Evolutionary conservation across 768 basidiomycete species (phyloP), one percentile per base, ranked within the genome.

Genomic region (Podaxis sp.): DNA sequence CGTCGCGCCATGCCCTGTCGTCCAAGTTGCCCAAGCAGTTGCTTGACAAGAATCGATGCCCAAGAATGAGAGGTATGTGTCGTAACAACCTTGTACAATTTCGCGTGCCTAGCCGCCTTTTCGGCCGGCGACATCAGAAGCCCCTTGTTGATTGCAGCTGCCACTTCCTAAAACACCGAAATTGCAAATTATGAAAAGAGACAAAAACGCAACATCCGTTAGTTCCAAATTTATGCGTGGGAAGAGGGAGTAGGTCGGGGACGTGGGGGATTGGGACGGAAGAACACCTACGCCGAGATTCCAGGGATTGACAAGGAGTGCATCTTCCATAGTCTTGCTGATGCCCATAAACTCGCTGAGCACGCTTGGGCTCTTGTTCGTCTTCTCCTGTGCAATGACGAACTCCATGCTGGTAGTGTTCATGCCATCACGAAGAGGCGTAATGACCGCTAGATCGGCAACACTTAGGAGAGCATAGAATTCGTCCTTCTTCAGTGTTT

Each of bases 361-460:
- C 64, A 98, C 90, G 56, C 95, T 86, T 0, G 96, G 95, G 38
- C 86, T 88, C 75, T 86, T 87, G 71, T 90, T 89, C 56, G 93
- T 90, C 68, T 81, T 82, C 67, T 91, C 86, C 76, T 99, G 96
- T 37, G 95, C 95, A 65, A 99, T 91, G 30, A 96, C 91, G 74
- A 96, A 98, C 75, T 99, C 96, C 95, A 97, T 96, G 56, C 89
- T 90, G 0, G 96, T 97, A 13, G 96, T 98, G 81, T 99, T 99
- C 97, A 99, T 99, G 5, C 96, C 97, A 71, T 99, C 96, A 37
- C 96, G 87, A 6, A 98, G 82, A 0, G 95, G 94, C 0, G 96
- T 98, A 74, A 98, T 96, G 46, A 99, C 89, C 15, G 90, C 96
- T 12, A 99, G 83, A 72, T 98, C 96, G 5, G 96, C 96, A 3